A percentile compares a stretch with the other conserved stretches of the same genome.
Evolutionary conservation across 116 monocot species (phyloP).

Genomic region (Phalaenopsis hybrid): DNA sequence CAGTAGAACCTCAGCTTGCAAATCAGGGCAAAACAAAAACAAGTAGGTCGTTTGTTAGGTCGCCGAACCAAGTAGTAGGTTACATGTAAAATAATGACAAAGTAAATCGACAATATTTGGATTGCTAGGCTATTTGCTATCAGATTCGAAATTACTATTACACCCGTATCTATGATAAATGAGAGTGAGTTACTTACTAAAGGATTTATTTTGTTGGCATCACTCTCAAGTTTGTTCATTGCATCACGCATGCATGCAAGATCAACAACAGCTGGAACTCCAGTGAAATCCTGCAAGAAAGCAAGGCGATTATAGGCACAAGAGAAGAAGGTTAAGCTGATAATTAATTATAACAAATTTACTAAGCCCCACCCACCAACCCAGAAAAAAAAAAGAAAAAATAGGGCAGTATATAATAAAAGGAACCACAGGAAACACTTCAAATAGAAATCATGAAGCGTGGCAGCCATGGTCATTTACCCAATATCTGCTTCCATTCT

Average conservation of each 20-base stretch:
- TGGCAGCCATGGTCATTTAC: neutral
- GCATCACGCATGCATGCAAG: slow-evolving; percentile 97
- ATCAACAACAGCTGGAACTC: slow-evolving; percentile 96
- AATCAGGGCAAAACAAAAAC: neutral
- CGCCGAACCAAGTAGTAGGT: neutral
- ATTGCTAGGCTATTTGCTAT: neutral
- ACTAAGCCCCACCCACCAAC: neutral
- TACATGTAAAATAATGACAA: neutral
- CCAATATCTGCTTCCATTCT: neutral
- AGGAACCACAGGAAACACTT: neutral
- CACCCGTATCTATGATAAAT: neutral
- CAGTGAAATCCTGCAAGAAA: slow-evolving; percentile 75
- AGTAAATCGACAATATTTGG: neutral
- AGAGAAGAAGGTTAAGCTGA: neutral
- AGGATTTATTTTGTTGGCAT: slow-evolving; percentile 87
- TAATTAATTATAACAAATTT: neutral
- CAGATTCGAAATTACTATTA: neutral
- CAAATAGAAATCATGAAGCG: neutral
- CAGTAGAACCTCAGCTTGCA: neutral
- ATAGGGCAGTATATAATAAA: too few relatives aligned
- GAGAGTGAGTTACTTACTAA: slow-evolving; percentile 40
- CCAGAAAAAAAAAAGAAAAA: neutral
- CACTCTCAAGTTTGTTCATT: slow-evolving; percentile 77
- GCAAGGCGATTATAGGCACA: neutral
- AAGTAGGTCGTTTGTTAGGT: too few relatives aligned